Conservation (phyloP, 768 basidiomycete genomes). For the Leccinum aurantiacum region DNA sequence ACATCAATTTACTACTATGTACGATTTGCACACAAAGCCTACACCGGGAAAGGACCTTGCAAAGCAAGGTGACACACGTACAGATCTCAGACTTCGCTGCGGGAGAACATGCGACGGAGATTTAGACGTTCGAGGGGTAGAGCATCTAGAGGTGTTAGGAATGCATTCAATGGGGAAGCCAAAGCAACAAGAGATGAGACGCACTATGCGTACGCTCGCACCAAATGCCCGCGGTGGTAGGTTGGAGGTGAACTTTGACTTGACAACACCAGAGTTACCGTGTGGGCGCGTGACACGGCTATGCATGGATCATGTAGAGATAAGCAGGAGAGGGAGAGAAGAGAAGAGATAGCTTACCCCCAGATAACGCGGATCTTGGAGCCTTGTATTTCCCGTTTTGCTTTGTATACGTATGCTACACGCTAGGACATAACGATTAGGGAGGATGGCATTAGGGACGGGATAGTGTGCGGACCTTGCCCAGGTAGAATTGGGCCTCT, state of each 20-base stretch:
- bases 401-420: conserved; percentile 97
- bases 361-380: conserved; percentile 97
- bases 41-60: no score
- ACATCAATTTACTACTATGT: no score
- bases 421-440: conserved; percentile 51
- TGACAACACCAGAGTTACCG: conserved; percentile 93
- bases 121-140: conserved; percentile 84
- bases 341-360: conserved; percentile 62
- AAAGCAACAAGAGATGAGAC: conserved; percentile 24
- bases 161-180: neutral
- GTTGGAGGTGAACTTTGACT: conserved; percentile 95
- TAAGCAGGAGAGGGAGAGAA: neutral
- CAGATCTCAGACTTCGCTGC: conserved; percentile 5
- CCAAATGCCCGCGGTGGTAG: conserved; percentile 94
- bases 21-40: no score
- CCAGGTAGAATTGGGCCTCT: conserved; percentile 97
- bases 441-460: neutral
- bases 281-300: conserved; percentile 93
- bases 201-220: conserved; percentile 85
- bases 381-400: conserved; percentile 91
- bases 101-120: conserved; percentile 6
- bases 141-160: conserved; percentile 62
- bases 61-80: conserved; percentile 9
- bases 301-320: neutral
- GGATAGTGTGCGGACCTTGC: conserved; percentile 68